phyloP scores from a whole-genome alignment of 225 moss, liverwort and hornwort species.

The Bryoerythrophyllum caledonicum region DNA sequence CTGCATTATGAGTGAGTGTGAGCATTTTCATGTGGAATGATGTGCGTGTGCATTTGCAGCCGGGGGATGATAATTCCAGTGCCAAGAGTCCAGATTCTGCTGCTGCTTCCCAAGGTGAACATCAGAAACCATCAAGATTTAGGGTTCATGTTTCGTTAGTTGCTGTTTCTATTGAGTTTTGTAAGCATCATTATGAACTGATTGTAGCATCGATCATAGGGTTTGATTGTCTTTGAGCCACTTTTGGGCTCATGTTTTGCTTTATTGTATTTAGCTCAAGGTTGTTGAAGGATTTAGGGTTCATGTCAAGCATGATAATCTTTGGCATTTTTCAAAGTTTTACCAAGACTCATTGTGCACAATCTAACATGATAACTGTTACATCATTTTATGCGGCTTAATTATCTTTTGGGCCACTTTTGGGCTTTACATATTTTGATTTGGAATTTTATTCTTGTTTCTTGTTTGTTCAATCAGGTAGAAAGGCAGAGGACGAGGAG shows the following conservation, averaged over 20 bases:
- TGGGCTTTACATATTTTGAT: neutral
- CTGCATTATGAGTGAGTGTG: neutral
- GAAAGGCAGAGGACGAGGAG: slow-evolving; percentile 39
- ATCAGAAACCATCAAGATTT: slow-evolving; percentile 10
- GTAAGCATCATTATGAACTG: too few relatives aligned
- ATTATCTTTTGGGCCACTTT: neutral
- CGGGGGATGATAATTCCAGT: slow-evolving; percentile 23
- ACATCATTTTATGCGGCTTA: neutral
- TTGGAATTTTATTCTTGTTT: neutral
- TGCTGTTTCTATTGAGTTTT: too few relatives aligned
- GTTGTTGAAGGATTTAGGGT: neutral
- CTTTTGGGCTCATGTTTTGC: too few relatives aligned
- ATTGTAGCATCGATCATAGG: too few relatives aligned
- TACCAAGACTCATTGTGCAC: neutral
- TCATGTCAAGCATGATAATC: neutral
- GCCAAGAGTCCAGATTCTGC: slow-evolving; percentile 21
- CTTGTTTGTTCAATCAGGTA: slow-evolving; percentile 26
- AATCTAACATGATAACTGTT: neutral
- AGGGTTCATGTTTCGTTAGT: too few relatives aligned
- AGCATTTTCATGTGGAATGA: neutral
- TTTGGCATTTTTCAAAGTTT: neutral
- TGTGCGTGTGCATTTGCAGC: slow-evolving; percentile 31
- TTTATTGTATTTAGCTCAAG: too few relatives aligned
- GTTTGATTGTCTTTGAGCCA: too few relatives aligned
- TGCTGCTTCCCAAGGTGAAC: slow-evolving; percentile 34